phyloP scores from a whole-genome alignment of 2,329 filamentous ascomycete species.

The Apiospora rasikravindrae region DNA sequence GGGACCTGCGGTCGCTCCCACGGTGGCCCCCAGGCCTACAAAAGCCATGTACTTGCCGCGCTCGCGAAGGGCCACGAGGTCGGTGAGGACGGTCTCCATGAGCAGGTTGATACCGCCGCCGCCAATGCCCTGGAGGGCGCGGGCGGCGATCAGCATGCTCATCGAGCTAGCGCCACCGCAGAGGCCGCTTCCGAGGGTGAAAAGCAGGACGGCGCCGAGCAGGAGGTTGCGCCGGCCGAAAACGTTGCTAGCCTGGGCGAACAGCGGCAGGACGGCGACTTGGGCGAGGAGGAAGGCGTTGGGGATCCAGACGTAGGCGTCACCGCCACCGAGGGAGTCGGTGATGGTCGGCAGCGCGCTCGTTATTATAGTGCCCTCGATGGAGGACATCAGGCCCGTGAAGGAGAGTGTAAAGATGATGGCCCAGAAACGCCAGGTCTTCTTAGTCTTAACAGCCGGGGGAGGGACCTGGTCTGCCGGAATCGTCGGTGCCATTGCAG shows the following conservation, averaged over 20 bases:
- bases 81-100: constrained; percentile 13
- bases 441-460: neutral
- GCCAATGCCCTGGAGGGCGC: constrained; percentile 43
- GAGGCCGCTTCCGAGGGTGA: constrained; percentile 44
- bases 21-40: neutral
- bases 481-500: neutral
- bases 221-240: constrained; percentile 50
- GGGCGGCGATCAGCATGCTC: constrained; percentile 40
- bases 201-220: constrained; percentile 38
- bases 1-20: neutral
- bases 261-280: constrained; percentile 50
- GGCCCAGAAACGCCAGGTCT: constrained; percentile 17
- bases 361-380: constrained; percentile 28
- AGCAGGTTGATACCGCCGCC: constrained; percentile 37
- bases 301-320: constrained; percentile 28
- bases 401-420: neutral
- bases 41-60: constrained; percentile 16
- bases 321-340: constrained; percentile 25
- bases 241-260: constrained; percentile 50
- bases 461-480: neutral
- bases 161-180: constrained; percentile 41
- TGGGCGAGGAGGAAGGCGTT: constrained; percentile 31
- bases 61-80: neutral
- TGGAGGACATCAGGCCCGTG: constrained; percentile 21
- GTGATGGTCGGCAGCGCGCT: constrained; percentile 31